Conservation (phyloP, 1,139 yeast species). For the Blastobotrys proliferans region DNA sequence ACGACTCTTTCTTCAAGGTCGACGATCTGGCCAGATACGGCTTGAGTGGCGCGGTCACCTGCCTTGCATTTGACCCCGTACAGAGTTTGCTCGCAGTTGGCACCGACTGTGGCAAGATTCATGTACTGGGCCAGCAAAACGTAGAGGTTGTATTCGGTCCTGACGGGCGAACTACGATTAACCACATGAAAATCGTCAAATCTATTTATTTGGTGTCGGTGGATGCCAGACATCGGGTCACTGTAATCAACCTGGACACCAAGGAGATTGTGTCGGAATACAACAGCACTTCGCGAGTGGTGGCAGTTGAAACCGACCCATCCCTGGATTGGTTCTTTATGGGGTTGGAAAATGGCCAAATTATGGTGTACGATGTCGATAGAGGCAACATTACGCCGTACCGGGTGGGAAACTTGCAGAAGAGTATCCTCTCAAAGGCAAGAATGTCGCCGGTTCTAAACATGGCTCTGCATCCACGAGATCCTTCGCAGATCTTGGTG, state of each 20-base stretch:
- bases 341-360: slow-evolving; percentile 74
- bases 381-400: slow-evolving; percentile 63
- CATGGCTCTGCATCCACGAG: slow-evolving; percentile 83
- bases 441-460: slow-evolving; percentile 57
- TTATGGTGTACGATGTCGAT: slow-evolving; percentile 80
- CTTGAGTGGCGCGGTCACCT: slow-evolving; percentile 52
- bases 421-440: slow-evolving; percentile 29
- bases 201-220: slow-evolving; percentile 76
- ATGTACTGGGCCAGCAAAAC: slow-evolving; percentile 79
- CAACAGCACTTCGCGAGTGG: slow-evolving; percentile 53
- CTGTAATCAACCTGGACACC: slow-evolving; percentile 65
- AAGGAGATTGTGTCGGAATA: slow-evolving; percentile 54
- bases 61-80: slow-evolving; percentile 79
- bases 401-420: slow-evolving; percentile 70
- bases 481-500: slow-evolving; percentile 70
- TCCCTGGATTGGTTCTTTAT: slow-evolving; percentile 80
- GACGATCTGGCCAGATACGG: slow-evolving; percentile 49
- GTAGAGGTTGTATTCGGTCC: slow-evolving; percentile 63
- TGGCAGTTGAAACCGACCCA: slow-evolving; percentile 74
- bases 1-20: slow-evolving; percentile 33
- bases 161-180: slow-evolving; percentile 45
- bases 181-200: slow-evolving; percentile 60
- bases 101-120: slow-evolving; percentile 63
- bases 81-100: slow-evolving; percentile 83
- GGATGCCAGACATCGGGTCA: slow-evolving; percentile 51